Conservation (phyloP, 495 filamentous ascomycete genomes). For the Apodospora peruviana region DNA sequence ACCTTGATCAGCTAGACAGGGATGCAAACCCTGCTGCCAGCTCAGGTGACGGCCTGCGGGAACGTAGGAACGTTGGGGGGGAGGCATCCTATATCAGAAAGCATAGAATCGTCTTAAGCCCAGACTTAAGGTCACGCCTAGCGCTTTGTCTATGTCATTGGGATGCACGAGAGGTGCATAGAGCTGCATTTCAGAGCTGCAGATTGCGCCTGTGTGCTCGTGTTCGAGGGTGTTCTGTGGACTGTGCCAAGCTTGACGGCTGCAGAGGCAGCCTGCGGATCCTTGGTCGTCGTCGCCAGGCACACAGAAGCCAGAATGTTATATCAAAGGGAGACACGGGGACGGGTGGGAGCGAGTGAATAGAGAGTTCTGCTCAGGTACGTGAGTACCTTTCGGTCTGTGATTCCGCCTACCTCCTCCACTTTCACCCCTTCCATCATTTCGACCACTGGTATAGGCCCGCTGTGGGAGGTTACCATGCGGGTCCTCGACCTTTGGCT, state of each 20-base stretch:
- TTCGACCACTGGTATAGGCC: too few relatives aligned
- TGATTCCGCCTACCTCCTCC: neutral
- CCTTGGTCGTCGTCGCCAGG: conserved; percentile 1
- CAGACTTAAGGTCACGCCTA: neutral
- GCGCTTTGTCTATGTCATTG: neutral
- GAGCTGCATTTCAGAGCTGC: neutral
- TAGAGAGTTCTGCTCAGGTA: neutral
- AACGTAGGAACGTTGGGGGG: conserved; percentile 11
- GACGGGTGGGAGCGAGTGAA: neutral
- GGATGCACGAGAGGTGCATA: neutral
- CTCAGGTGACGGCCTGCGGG: conserved; percentile 22
- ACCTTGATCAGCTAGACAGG: conserved; percentile 16
- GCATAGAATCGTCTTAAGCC: conserved; percentile 10
- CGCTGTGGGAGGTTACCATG: neutral
- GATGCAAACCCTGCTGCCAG: conserved; percentile 15
- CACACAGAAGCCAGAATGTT: neutral
- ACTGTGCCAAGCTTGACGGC: conserved; percentile 1
- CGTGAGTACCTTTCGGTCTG: neutral
- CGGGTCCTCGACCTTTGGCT: neutral
- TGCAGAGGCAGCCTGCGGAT: neutral
- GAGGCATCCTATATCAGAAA: conserved; percentile 14
- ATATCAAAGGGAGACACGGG: neutral
- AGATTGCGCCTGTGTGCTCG: neutral
- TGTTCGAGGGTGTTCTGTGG: neutral
- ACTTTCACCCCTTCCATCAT: too few relatives aligned